Evolutionary conservation across 2,329 filamentous ascomycete species (phyloP), one percentile per base, ranked within the genome.

Genomic region (Gremmenia infestans): DNA sequence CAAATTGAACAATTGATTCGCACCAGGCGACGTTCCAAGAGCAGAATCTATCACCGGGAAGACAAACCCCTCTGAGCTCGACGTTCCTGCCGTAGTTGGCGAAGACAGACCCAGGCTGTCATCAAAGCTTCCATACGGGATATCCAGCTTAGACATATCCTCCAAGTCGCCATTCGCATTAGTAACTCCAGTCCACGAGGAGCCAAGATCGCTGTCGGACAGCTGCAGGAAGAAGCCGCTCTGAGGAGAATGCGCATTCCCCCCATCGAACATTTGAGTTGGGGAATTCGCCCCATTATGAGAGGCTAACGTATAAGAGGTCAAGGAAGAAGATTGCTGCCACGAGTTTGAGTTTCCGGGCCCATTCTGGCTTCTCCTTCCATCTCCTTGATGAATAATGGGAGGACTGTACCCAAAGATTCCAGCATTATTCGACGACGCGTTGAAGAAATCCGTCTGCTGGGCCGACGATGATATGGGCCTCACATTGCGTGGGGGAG

Each of bases 121-220:
- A 49, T 60, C 62, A 48, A 59, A 60, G 45, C 55, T 65, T 32
- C 60, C 61, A 55, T 60, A 59, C n/a, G 60, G 56, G 32, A 62
- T 58, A 12, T 64, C 64, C 14, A 61, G 56, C 45, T 59, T 60
- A 19, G 54, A 51, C 19, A 58, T 55, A 39, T 60, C 62, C 19
- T 19, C 19, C 42, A 45, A 9, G 37, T 40, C 42, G 22, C 14
- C 14, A 48, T 22, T 48, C 4, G n/a, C n/a, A 48, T 17, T 17
- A 36, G 56, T 36, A 19, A 57, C 36, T 12, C 53, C 53, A 32
- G 54, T 55, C 65, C 65, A 67, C 8, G 62, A 52, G 23, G 53
- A 50, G 6, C 55, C 55, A 25, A 61, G 56, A n/a, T 52, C 56
- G 52, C 59, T 53, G 22, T 37, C 55, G 12, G 59, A 61, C 32